Evolutionary conservation across 768 basidiomycete species (phyloP).

Genomic region (Bullera alba): DNA sequence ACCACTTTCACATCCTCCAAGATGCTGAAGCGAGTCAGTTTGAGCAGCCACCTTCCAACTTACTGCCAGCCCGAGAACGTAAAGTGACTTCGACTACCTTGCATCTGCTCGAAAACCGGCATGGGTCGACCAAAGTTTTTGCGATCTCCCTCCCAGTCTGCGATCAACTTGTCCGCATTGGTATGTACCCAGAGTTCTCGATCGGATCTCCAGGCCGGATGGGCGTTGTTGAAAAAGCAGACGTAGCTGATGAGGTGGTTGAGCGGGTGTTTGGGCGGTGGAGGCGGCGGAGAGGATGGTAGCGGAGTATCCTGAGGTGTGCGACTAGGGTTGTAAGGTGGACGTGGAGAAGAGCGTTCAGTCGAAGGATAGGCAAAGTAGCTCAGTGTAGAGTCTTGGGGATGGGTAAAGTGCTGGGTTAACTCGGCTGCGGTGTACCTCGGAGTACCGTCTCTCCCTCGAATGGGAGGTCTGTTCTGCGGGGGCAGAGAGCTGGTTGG

Average conservation of each 20-base stretch:
- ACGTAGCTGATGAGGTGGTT: constrained; percentile 20
- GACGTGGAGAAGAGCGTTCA: neutral
- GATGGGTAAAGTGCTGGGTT: constrained; percentile 14
- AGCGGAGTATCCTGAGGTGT: constrained; percentile 10
- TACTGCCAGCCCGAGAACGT: constrained; percentile 28
- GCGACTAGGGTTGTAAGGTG: constrained; percentile 7
- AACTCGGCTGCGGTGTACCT: neutral
- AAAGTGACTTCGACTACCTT: constrained; percentile 1
- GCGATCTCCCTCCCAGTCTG: constrained; percentile 16
- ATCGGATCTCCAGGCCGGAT: constrained; percentile 17
- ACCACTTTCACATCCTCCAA: constrained; percentile 15
- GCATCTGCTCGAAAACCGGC: constrained; percentile 17
- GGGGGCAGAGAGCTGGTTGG: neutral
- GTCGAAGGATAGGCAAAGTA: constrained; percentile 14
- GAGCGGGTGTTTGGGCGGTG: constrained; percentile 14
- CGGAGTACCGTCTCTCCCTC: neutral
- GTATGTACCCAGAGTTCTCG: constrained; percentile 29
- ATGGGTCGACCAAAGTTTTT: constrained; percentile 27
- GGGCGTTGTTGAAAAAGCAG: constrained; percentile 14
- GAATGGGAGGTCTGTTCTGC: neutral
- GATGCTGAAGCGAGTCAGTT: constrained; percentile 5
- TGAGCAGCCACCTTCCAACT: constrained; percentile 8
- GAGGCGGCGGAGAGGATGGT: constrained; percentile 11
- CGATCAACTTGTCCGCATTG: constrained; percentile 14
- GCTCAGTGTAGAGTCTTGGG: constrained; percentile 14